phyloP scores from a whole-genome alignment of 23 red algal genomes.

The Gracilariopsis chorda region DNA sequence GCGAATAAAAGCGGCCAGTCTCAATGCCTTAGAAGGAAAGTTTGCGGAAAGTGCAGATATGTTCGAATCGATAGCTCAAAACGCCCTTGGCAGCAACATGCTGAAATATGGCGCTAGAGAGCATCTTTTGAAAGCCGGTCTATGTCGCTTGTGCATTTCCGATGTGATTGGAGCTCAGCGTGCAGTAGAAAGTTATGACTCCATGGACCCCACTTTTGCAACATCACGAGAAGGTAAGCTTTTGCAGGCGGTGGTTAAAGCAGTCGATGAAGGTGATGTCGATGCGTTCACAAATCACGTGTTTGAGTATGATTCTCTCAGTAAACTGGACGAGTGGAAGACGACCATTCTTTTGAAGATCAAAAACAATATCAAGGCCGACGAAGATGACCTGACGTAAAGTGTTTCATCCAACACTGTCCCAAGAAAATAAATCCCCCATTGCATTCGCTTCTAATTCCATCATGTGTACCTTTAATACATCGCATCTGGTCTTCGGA shows the following conservation, averaged over 20 bases:
- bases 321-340: slow-evolving; percentile 90
- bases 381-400: slow-evolving; percentile 85
- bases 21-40: slow-evolving; percentile 64
- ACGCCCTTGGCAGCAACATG: slow-evolving; percentile 69
- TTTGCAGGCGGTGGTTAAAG: slow-evolving; percentile 65
- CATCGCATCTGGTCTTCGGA: neutral
- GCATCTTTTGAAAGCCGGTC: slow-evolving; percentile 78
- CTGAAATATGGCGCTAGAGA: slow-evolving; percentile 91
- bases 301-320: slow-evolving; percentile 86
- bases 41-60: slow-evolving; percentile 72
- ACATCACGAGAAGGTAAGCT: slow-evolving; percentile 82
- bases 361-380: slow-evolving; percentile 84
- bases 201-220: slow-evolving; percentile 73
- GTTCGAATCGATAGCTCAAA: slow-evolving; percentile 84
- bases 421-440: too few species aligned
- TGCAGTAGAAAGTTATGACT: slow-evolving; percentile 70
- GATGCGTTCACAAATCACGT: slow-evolving; percentile 80
- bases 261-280: slow-evolving; percentile 79
- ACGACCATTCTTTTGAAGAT: slow-evolving; percentile 85
- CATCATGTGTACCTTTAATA: too few species aligned
- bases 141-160: slow-evolving; percentile 66
- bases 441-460: too few species aligned
- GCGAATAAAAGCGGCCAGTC: slow-evolving; percentile 83
- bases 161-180: slow-evolving; percentile 85
- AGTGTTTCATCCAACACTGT: neutral